Percentiles rank a stretch among this genome's conserved stretches.
Conservation (phyloP, 139 green algal genomes). For the Asterochloris erici region DNA sequence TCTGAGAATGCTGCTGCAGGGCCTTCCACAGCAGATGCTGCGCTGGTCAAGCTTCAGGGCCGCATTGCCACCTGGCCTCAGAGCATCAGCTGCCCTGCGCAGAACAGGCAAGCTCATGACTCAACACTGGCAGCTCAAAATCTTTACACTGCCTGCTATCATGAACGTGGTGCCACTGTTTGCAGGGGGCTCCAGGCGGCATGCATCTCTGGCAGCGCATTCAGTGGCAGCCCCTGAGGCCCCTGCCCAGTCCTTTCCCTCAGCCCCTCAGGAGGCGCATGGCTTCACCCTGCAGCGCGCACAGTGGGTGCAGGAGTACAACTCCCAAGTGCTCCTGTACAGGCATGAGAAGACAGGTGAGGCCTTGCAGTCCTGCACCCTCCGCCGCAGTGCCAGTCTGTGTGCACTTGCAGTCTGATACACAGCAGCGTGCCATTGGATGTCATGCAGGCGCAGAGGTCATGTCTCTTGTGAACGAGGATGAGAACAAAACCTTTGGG, state of each 20-base stretch:
- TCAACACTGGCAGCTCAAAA: too few relatives aligned
- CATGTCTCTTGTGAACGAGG: slow-evolving; percentile 88
- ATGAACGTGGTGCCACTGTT: too few relatives aligned
- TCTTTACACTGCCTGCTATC: too few relatives aligned
- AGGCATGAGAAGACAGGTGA: slow-evolving; percentile 75
- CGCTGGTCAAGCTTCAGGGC: too few relatives aligned
- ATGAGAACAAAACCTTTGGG: slow-evolving; percentile 99
- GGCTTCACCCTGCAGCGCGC: slow-evolving; percentile 77
- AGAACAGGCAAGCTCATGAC: too few relatives aligned
- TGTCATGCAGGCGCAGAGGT: slow-evolving; percentile 81
- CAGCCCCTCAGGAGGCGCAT: slow-evolving; percentile 59
- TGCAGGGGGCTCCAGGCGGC: too few relatives aligned
- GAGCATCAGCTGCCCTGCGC: too few relatives aligned
- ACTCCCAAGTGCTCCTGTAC: slow-evolving; percentile 76
- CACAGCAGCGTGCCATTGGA: too few relatives aligned
- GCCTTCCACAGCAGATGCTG: too few relatives aligned
- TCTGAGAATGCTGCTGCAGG: too few relatives aligned
- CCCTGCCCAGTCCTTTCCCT: background rate
- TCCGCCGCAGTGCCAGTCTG: background rate
- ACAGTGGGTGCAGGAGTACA: slow-evolving; percentile 87
- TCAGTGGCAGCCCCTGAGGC: slow-evolving; percentile 9
- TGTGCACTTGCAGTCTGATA: too few relatives aligned
- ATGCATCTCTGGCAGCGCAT: background rate
- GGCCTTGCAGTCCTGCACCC: background rate
- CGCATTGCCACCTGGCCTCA: too few relatives aligned